These are phyloP conservation scores for Trypethelium eluteriae DNA, from an alignment of 495 filamentous ascomycete species.

Conservation along the genomic window DNA sequence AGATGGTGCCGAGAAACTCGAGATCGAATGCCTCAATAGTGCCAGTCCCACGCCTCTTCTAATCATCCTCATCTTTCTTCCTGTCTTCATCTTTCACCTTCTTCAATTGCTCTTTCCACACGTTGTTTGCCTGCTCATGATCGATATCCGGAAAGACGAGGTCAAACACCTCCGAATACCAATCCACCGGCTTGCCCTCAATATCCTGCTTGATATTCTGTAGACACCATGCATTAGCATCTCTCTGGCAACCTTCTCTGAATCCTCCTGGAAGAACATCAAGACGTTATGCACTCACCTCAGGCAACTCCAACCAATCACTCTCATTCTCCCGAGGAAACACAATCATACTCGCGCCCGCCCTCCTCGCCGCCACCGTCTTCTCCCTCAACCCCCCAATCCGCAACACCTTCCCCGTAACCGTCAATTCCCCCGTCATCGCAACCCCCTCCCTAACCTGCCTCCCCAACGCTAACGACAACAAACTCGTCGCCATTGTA, in stretches of 20 bases:
- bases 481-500: slow-evolving; percentile 89
- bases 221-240: slow-evolving; percentile 8
- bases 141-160: slow-evolving; percentile 83
- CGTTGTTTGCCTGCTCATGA: slow-evolving; percentile 55
- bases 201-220: slow-evolving; percentile 97
- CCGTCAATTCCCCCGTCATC: slow-evolving; percentile 97
- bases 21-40: background rate
- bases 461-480: slow-evolving; percentile 73
- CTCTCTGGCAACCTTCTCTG: slow-evolving; percentile 14
- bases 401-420: slow-evolving; percentile 92
- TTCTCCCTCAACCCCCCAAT: slow-evolving; percentile 97
- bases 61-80: slow-evolving; percentile 32
- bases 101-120: slow-evolving; percentile 66
- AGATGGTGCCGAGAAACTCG: background rate
- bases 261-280: slow-evolving; percentile 32
- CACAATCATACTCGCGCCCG: slow-evolving; percentile 88
- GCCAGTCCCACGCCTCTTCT: background rate
- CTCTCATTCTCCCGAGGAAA: slow-evolving; percentile 92
- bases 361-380: slow-evolving; percentile 92
- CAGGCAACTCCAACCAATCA: slow-evolving; percentile 96
- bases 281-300: slow-evolving; percentile 52
- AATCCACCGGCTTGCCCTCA: slow-evolving; percentile 77
- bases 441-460: slow-evolving; percentile 79
- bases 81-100: slow-evolving; percentile 48
- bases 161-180: slow-evolving; percentile 92